Evolutionary conservation across 1,139 yeast species (phyloP).

Genomic region (Debaryomycetaceae sp.): DNA sequence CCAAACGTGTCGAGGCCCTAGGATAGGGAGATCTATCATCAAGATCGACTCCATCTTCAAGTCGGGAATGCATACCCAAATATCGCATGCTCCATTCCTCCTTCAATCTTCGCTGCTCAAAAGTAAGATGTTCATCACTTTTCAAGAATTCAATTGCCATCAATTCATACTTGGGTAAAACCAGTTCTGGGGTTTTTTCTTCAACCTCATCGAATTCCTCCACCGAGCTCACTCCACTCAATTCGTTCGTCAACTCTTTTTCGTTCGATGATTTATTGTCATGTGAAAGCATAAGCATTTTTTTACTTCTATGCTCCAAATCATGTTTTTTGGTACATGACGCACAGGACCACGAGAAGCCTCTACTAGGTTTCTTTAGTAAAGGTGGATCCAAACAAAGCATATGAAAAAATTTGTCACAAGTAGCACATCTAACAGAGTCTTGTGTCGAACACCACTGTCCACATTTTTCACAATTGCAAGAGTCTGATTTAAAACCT

Average conservation of each 20-base stretch:
- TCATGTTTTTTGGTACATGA: slow-evolving; percentile 54
- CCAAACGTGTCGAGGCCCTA: slow-evolving; percentile 74
- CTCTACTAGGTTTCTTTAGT: slow-evolving; percentile 74
- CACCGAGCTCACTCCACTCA: slow-evolving; percentile 18
- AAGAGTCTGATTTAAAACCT: slow-evolving; percentile 52
- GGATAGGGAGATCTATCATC: slow-evolving; percentile 80
- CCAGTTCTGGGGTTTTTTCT: slow-evolving; percentile 6
- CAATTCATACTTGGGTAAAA: slow-evolving; percentile 57
- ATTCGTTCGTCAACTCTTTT: slow-evolving; percentile 24
- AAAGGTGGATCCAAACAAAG: slow-evolving; percentile 85
- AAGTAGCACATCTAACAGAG: slow-evolving; percentile 80
- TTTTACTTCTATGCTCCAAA: slow-evolving; percentile 24
- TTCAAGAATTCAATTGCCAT: slow-evolving; percentile 53
- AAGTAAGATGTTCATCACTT: slow-evolving; percentile 38
- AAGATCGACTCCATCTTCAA: slow-evolving; percentile 76
- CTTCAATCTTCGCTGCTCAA: slow-evolving; percentile 45
- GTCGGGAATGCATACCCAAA: slow-evolving; percentile 69
- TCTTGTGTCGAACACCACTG: slow-evolving; percentile 82
- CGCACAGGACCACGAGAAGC: slow-evolving; percentile 94
- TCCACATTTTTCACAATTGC: slow-evolving; percentile 67
- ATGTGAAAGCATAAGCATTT: slow-evolving; percentile 40
- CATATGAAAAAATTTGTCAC: slow-evolving; percentile 71
- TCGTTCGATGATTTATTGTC: slow-evolving; percentile 44
- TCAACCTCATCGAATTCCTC: slow-evolving; percentile 8
- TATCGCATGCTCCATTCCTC: slow-evolving; percentile 85